Evolutionary conservation across 371 early-diverging fungal genomes (phyloP), one percentile per base, ranked within the genome.

Genomic region (Mortierella sp.): DNA sequence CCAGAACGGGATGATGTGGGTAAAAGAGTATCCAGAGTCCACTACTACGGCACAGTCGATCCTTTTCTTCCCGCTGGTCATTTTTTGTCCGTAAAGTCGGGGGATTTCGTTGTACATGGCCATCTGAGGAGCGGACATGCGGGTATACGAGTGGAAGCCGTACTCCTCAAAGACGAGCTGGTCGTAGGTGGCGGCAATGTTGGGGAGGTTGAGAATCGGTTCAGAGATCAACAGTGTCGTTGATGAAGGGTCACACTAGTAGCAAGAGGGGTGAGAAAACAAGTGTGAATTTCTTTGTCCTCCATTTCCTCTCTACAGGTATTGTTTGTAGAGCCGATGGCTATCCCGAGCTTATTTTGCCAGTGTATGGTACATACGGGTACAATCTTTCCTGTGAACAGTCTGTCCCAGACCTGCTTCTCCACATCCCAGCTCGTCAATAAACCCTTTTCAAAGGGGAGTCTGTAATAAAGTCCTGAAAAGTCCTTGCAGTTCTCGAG

Each of bases 141-240:
- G 90, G 74, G 90, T 90, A 81, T 91, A 91, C 0, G 93, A 86
- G 3, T 90, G 82, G 81, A 97, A 97, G 71, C 92, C 93, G 78
- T 94, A 97, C 79, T 96, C 96, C 81, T 97, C 97, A 90, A 96
- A 97, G 16, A 96, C 89, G 8, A 97, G 91, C 88, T 97, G 96
- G 87, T 97, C 97, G 75, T 94, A 94, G 9, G 90, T 86, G 34
- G 93, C 89, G 77, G 94, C 94, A 63, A 97, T 92, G 73, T 89
- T 91, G 16, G 92, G 92, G 54, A 97, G 86, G 84, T 97, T 97
- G 80, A 97, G 93, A 65, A 92, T 91, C 28, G 97, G 97, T 63
- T 97, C 97, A 8, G 96, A 95, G 26, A 96, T 77, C n/a, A 95
- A 31, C 24, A 97, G 82, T 16, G 88, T 88, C 1, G 94, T 95